These are phyloP conservation scores for Aspergillus fumigatus DNA, from an alignment of 2,329 filamentous ascomycete genomes.

Conservation along the genomic window DNA sequence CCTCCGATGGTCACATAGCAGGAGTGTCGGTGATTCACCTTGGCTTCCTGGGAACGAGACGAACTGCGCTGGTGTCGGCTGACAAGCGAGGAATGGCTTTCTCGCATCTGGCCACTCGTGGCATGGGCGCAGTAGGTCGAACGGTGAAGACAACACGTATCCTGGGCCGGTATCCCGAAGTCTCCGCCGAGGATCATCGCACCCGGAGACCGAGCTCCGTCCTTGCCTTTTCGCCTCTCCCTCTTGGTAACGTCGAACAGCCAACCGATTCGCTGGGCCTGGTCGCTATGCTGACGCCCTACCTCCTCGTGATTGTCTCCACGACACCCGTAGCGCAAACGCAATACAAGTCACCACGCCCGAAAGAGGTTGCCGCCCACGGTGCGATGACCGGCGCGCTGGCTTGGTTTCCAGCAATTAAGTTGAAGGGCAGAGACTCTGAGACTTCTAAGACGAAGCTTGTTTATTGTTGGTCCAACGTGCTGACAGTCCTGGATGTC, in stretches of 20 bases:
- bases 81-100: conserved; percentile 97
- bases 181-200: conserved; percentile 58
- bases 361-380: conserved; percentile 86
- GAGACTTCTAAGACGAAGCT: conserved; percentile 71
- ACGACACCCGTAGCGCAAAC: conserved; percentile 95
- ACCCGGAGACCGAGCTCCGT: conserved; percentile 88
- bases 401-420: conserved; percentile 96
- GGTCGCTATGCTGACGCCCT: conserved; percentile 93
- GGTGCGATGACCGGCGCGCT: conserved; percentile 89
- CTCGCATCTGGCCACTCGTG: conserved; percentile 88
- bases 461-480: conserved; percentile 97
- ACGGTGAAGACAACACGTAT: conserved; percentile 87
- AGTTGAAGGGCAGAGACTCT: conserved; percentile 70
- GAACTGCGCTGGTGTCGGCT: conserved; percentile 90
- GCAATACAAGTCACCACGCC: conserved; percentile 86
- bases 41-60: conserved; percentile 89
- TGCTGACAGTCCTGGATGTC: conserved; percentile 89
- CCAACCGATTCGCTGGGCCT: conserved; percentile 81
- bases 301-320: conserved; percentile 92
- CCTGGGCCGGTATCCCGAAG: conserved; percentile 79
- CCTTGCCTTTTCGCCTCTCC: conserved; percentile 82
- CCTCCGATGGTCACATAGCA: conserved; percentile 75
- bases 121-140: conserved; percentile 78
- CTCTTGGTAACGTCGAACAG: conserved; percentile 89
- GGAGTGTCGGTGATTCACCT: conserved; percentile 78